Evolutionary conservation across 2,329 filamentous ascomycete genomes (phyloP).

Genomic region (Fusarium abutilonis): DNA sequence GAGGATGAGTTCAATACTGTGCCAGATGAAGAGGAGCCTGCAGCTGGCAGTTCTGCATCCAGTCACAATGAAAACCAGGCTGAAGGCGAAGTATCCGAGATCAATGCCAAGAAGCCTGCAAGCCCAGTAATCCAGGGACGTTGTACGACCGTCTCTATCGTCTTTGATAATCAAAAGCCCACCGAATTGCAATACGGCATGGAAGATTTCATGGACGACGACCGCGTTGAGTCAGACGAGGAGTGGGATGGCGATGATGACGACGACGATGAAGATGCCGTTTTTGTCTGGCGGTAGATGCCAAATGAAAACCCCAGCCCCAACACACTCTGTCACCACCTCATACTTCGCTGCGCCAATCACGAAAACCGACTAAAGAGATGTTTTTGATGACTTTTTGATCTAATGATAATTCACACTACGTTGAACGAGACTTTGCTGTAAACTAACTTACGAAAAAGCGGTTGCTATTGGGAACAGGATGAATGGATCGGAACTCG

Average conservation of each 20-base stretch:
- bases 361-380: too few species aligned
- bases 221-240: conserved; percentile 64
- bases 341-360: neutral
- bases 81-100: conserved; percentile 15
- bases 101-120: conserved; percentile 50
- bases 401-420: neutral
- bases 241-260: conserved; percentile 68
- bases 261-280: conserved; percentile 54
- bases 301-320: neutral
- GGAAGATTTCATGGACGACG: conserved; percentile 74
- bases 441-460: neutral
- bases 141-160: conserved; percentile 75
- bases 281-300: conserved; percentile 45
- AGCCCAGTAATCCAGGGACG: conserved; percentile 71
- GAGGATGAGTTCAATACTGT: conserved; percentile 54
- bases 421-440: neutral
- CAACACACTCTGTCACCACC: neutral
- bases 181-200: conserved; percentile 74
- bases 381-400: neutral
- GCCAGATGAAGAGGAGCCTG: conserved; percentile 31
- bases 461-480: neutral
- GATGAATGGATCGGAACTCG: neutral
- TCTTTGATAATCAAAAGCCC: conserved; percentile 80
- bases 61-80: conserved; percentile 18
- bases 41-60: conserved; percentile 1